These are phyloP conservation scores for Rutstroemia sp. DNA, from an alignment of 2,329 filamentous ascomycete genomes.

Conservation along the genomic window DNA sequence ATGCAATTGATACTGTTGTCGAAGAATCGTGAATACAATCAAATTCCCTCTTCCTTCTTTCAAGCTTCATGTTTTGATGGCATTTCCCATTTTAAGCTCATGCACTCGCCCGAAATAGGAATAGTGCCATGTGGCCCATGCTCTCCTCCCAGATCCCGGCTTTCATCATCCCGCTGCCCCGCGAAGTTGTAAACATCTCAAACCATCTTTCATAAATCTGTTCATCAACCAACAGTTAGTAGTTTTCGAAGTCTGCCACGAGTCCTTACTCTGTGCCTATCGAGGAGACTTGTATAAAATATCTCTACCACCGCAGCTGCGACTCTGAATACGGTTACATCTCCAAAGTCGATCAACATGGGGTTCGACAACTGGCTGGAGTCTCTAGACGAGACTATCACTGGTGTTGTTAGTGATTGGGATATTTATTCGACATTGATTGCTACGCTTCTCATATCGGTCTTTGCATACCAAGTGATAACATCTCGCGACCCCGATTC, in stretches of 20 bases:
- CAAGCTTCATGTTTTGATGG: slow-evolving; percentile 12
- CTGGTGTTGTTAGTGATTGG: slow-evolving; percentile 69
- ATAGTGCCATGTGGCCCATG: not conserved
- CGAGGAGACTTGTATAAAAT: not conserved
- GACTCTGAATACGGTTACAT: not conserved
- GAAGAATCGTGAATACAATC: not conserved
- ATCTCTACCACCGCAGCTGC: not conserved
- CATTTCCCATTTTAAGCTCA: not conserved
- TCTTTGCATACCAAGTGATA: slow-evolving; percentile 65
- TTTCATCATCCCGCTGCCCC: not conserved
- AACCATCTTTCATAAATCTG: not conserved
- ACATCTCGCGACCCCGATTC: slow-evolving; percentile 76
- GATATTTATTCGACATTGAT: slow-evolving; percentile 72
- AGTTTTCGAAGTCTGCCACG: not conserved
- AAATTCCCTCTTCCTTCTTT: not conserved
- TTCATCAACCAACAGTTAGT: not conserved
- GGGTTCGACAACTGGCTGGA: slow-evolving; percentile 47
- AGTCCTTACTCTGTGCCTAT: not conserved
- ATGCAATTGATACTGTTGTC: slow-evolving; percentile 2
- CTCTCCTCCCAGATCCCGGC: not conserved
- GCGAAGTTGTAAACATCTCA: not conserved
- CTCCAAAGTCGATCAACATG: slow-evolving; percentile 17
- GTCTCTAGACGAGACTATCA: slow-evolving; percentile 64
- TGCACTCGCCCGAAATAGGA: not conserved
- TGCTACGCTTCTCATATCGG: slow-evolving; percentile 54